Base-by-base conservation (phyloP, 1,284 basidiomycete species). In the Pseudozyma thailandica region DNA sequence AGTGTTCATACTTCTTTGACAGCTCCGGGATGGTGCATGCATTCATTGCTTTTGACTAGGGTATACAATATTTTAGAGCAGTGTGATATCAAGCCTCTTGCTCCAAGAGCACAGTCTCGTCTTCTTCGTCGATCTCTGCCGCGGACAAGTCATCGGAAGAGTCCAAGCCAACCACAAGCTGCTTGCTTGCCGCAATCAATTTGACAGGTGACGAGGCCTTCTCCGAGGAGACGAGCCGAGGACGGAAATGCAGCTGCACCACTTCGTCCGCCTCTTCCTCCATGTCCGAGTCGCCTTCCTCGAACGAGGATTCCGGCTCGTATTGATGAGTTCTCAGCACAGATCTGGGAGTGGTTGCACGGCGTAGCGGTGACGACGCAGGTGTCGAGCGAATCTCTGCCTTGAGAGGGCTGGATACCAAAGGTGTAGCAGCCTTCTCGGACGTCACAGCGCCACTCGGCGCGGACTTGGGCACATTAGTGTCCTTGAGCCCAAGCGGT, bases 21-120 rank as follows among this genome's bases (percentile, higher is more conserved):
- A 38, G 37, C 37, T 18, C 18, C 15, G 16, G 2, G 15, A n/a
- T 38, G 8, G 39, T 6, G 6, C 23, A 2, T 33, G 18, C 8
- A 21, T 12, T 18, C 15, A 38, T 30, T 31, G 2, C 3, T 41
- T 23, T 33, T 48, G 23, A 39, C 25, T 30, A 39, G 49, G 49
- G 39, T 50, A 54, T 46, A 54, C 44, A 47, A 6, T 33, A n/a
- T 44, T 15, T 6, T 35, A 16, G 15, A 12, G 20, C n/a, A 9
- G 15, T 13, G n/a, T 26, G 12, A 3, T 9, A 15, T 50, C 25
- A 44, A 10, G 33, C 42, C 15, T 26, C 31, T 18, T 25, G 31
- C n/a, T 49, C 53, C 28, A 68, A 23, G 15, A 69, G 26, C 18
- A 69, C 44, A 16, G 65, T 63, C 38, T 59, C 51, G 35, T 69